phyloP scores from a whole-genome alignment of 768 basidiomycete species.

The Leccinum fibrillosum region DNA sequence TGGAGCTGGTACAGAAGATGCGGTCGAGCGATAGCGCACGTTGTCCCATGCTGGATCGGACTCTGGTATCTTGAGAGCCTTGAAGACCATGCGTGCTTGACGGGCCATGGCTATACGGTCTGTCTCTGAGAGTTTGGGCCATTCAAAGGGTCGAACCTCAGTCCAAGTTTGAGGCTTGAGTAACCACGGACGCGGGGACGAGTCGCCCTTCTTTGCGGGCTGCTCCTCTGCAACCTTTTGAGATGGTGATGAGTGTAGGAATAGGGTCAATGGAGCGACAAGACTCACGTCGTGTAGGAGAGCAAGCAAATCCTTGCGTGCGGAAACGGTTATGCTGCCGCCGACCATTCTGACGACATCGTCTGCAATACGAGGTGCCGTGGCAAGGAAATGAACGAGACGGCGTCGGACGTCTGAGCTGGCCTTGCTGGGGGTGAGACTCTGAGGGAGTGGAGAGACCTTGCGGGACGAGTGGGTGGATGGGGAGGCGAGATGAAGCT shows the following conservation, averaged over 20 bases:
- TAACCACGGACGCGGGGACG: constrained; percentile 43
- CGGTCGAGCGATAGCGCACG: constrained; percentile 35
- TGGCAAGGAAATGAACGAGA: constrained; percentile 49
- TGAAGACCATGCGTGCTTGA: constrained; percentile 48
- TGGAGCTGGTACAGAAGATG: constrained; percentile 14
- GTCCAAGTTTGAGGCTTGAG: constrained; percentile 60
- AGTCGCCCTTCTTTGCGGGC: constrained; percentile 34
- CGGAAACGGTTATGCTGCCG: constrained; percentile 35
- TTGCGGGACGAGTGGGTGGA: constrained; percentile 29
- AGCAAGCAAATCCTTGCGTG: constrained; percentile 42
- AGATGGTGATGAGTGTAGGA: background rate
- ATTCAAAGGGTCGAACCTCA: constrained; percentile 69
- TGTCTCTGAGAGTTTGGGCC: constrained; percentile 45
- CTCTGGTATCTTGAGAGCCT: constrained; percentile 51
- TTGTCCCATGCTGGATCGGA: constrained; percentile 63
- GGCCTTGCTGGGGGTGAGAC: constrained; percentile 15
- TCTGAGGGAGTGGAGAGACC: constrained; percentile 26
- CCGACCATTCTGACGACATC: constrained; percentile 44
- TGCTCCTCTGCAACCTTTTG: constrained; percentile 50
- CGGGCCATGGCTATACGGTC: constrained; percentile 51
- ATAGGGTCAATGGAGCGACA: background rate
- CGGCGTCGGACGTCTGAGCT: constrained; percentile 32
- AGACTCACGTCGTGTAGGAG: constrained; percentile 50
- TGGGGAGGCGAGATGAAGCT: constrained; percentile 29
- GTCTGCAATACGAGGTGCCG: constrained; percentile 43